These are phyloP conservation scores for Trichosporon coremiiforme DNA, from an alignment of 1,284 basidiomycete species.

Conservation along the genomic window DNA sequence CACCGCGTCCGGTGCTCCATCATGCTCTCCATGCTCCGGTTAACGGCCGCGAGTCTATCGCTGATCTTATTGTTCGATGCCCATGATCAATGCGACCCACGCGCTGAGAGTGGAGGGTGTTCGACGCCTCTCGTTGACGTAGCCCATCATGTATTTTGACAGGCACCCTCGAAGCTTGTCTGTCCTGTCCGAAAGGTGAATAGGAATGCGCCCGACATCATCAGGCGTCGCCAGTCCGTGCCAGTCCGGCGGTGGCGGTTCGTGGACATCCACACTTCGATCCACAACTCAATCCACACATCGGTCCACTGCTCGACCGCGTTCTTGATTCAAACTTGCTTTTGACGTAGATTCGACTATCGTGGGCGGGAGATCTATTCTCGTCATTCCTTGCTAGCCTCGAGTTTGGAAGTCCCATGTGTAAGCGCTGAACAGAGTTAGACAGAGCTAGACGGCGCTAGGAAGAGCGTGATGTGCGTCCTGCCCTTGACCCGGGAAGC, in stretches of 20 bases:
- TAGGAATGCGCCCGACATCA: not conserved
- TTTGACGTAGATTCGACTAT: not conserved
- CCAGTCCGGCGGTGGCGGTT: not conserved
- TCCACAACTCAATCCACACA: not conserved
- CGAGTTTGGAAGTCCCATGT: not conserved
- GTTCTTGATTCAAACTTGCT: not conserved
- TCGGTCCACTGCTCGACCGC: not conserved
- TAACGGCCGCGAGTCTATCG: not conserved
- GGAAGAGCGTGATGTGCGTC: not conserved
- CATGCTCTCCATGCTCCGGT: not conserved
- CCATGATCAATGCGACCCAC: not conserved
- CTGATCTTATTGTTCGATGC: not conserved
- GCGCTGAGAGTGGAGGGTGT: not conserved
- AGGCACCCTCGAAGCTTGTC: slow-evolving; percentile 8
- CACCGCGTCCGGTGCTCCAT: not conserved
- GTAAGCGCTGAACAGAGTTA: too few relatives aligned
- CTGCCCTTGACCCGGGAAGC: not conserved
- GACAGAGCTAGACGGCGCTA: too few relatives aligned
- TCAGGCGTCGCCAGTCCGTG: not conserved
- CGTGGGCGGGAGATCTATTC: slow-evolving; percentile 2
- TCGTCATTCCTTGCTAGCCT: not conserved
- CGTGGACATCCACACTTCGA: not conserved
- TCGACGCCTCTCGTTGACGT: not conserved
- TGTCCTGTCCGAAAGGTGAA: not conserved
- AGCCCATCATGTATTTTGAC: not conserved